Evolutionary conservation across 2,329 filamentous ascomycete species (phyloP).

Genomic region (Cytospora schulzeri): DNA sequence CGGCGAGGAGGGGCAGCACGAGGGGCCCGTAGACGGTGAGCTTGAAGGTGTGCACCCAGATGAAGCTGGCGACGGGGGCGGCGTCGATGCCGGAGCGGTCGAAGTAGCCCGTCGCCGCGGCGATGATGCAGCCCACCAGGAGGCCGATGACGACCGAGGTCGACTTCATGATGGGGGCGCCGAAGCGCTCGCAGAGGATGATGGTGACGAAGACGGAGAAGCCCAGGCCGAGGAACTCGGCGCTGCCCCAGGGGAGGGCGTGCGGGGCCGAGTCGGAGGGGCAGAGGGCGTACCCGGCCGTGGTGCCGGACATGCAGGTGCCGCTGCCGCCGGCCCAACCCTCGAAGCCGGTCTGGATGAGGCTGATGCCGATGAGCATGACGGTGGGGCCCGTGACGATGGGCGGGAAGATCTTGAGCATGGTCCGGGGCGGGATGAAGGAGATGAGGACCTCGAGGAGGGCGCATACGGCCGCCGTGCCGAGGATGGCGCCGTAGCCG

Average conservation of each 20-base stretch:
- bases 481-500: conserved; percentile 75
- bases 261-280: conserved; percentile 69
- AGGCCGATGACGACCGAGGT: conserved; percentile 75
- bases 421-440: conserved; percentile 68
- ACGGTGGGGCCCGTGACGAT: conserved; percentile 53
- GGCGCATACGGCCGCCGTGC: conserved; percentile 66
- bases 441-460: conserved; percentile 73
- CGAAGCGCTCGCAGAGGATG: conserved; percentile 78
- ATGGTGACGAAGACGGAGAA: conserved; percentile 81
- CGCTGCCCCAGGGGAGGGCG: conserved; percentile 74
- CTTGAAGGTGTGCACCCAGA: conserved; percentile 79
- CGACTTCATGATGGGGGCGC: conserved; percentile 82
- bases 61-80: conserved; percentile 72
- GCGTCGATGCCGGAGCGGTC: conserved; percentile 70
- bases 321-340: conserved; percentile 79
- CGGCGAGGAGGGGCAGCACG: conserved; percentile 69
- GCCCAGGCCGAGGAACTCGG: conserved; percentile 76
- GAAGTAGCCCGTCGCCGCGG: conserved; percentile 77
- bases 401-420: conserved; percentile 77
- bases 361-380: conserved; percentile 71
- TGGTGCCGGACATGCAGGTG: conserved; percentile 48
- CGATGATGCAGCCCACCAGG: conserved; percentile 75
- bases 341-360: conserved; percentile 72
- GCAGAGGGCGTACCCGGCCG: conserved; percentile 64
- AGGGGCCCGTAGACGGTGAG: conserved; percentile 72